Conservation (phyloP, 2,329 filamentous ascomycete species). For the Beauveria sp. region DNA sequence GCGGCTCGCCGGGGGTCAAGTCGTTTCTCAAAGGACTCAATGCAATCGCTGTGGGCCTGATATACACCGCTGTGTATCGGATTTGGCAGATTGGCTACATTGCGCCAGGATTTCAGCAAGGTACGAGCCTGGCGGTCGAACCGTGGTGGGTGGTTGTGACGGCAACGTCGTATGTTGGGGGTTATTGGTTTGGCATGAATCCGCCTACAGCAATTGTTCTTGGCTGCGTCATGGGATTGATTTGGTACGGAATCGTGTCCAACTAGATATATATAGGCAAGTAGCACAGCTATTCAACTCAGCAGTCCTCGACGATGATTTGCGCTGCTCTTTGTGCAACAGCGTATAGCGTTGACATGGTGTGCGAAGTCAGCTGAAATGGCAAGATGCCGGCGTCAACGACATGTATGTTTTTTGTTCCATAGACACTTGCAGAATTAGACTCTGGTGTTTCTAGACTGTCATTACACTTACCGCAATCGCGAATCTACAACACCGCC, state of each 20-base stretch:
- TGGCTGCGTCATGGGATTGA: conserved; percentile 27
- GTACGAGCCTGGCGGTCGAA: conserved; percentile 47
- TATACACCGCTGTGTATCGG: conserved; percentile 57
- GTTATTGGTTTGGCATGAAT: conserved; percentile 24
- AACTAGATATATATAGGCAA: not conserved
- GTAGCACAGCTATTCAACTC: not conserved
- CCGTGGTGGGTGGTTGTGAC: conserved; percentile 59
- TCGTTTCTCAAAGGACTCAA: conserved; percentile 48
- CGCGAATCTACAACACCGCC: conserved; percentile 17
- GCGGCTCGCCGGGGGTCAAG: conserved; percentile 37
- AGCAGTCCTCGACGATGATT: conserved; percentile 14
- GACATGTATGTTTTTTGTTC: conserved; percentile 16
- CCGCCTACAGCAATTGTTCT: conserved; percentile 26
- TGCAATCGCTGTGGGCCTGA: conserved; percentile 51
- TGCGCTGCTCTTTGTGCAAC: conserved; percentile 17
- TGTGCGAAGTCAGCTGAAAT: conserved; percentile 16
- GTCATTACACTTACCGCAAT: conserved; percentile 10
- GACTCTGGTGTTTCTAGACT: not conserved
- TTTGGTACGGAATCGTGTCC: conserved; percentile 22
- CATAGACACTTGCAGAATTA: conserved; percentile 14
- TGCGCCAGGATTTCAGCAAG: conserved; percentile 37
- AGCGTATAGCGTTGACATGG: conserved; percentile 19
- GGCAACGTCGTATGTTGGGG: conserved; percentile 30
- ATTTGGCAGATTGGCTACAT: conserved; percentile 56
- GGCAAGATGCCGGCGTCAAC: conserved; percentile 19